Evolutionary conservation across 768 basidiomycete genomes (phyloP), one percentile per base, ranked within the genome.

Genomic region (Hygrocybe punicea): DNA sequence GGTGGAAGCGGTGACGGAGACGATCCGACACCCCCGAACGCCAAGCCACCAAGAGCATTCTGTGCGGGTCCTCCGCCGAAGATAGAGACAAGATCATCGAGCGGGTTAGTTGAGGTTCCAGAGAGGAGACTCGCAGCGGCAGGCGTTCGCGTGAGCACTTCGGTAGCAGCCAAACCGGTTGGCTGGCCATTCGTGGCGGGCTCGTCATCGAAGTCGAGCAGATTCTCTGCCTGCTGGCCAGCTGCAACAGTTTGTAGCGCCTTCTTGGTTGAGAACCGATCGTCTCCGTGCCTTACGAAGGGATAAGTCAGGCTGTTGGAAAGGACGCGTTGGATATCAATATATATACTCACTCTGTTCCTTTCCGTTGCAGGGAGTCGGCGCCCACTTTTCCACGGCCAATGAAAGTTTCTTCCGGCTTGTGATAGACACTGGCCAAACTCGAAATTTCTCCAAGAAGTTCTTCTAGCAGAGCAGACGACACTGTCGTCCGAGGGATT

Each of bases 371-470:
- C 62, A 95, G 77, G 6, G 88, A 78, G 62, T 94, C 92, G 0
- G 85, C 91, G 7, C 93, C 88, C 56, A 98, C 78, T 48, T 95
- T 81, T 7, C 97, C 96, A 61, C 85, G 85, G 0, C 96, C 97
- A 55, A 99, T 84, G 65, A 99, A 99, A 0, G 97, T 98, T 68
- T 93, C 91, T 35, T 86, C 86, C 0, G 97, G 97, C 71, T 97
- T 98, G 75, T 99, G 97, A 68, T 99, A 99, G 2, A 96, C 93
- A 67, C 93, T 96, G 5, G 93, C 92, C 17, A 98, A 75, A 44
- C 82, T 85, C 1, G 92, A 93, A 19, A 98, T 83, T 69, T 98
- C 97, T 29, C 87, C 84, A 0, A 98, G 72, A 2, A 99, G 81
- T 67, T 98, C 97, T 65, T 98, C 95, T 33, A 98, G 74, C 16